phyloP scores from a whole-genome alignment of 768 basidiomycete genomes.

The Tephrocybe sp. region DNA sequence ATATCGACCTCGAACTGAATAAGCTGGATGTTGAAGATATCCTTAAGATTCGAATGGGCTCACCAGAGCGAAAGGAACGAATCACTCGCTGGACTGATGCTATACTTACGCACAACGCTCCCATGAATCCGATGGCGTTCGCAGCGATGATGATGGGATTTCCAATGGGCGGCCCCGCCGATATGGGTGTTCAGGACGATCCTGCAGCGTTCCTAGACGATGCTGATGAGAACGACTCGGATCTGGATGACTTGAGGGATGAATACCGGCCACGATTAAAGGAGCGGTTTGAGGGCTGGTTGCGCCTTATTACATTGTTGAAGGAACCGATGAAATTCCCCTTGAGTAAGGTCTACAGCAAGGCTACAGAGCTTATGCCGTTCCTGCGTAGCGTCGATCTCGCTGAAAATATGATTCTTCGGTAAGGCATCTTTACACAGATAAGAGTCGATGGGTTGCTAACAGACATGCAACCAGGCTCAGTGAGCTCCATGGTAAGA shows the following conservation, averaged over 20 bases:
- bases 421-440: constrained; percentile 31
- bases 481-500: constrained; percentile 51
- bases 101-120: constrained; percentile 35
- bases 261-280: constrained; percentile 59
- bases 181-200: constrained; percentile 43
- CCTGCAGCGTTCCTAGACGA: constrained; percentile 52
- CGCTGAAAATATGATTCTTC: constrained; percentile 51
- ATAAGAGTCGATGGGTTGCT: neutral
- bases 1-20: constrained; percentile 39
- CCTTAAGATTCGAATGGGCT: constrained; percentile 35
- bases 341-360: constrained; percentile 39
- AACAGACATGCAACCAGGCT: constrained; percentile 27
- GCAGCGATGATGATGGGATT: constrained; percentile 57
- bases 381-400: constrained; percentile 50
- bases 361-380: constrained; percentile 52
- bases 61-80: constrained; percentile 40
- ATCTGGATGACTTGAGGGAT: constrained; percentile 57
- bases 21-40: constrained; percentile 43
- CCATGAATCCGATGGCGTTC: constrained; percentile 52
- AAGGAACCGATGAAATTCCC: constrained; percentile 32
- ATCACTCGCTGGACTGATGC: constrained; percentile 52
- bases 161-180: constrained; percentile 28
- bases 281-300: constrained; percentile 59
- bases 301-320: constrained; percentile 32
- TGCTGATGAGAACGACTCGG: constrained; percentile 48